Evolutionary conservation across 305 asterid genomes (phyloP).

Genomic region (Stenogyne calaminthoides): DNA sequence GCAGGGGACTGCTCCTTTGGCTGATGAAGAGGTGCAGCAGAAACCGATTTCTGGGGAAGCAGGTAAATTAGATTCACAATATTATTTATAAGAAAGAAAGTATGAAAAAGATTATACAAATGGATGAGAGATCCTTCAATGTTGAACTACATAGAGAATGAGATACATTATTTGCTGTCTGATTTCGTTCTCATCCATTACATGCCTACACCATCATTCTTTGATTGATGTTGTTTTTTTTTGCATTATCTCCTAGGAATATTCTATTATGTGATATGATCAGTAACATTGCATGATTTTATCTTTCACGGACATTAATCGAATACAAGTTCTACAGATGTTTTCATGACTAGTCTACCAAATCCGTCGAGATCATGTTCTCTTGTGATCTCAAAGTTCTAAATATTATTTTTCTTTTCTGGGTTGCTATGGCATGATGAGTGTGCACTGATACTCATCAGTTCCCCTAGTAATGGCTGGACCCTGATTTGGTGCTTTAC

Average conservation of each 20-base stretch:
- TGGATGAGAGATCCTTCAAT: background rate
- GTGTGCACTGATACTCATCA: background rate
- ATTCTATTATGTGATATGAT: background rate
- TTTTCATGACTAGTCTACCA: background rate
- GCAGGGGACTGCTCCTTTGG: conserved; percentile 72
- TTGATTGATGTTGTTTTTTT: background rate
- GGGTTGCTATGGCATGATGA: background rate
- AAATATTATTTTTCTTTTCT: background rate
- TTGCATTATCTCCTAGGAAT: background rate
- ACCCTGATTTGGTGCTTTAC: conserved; percentile 19
- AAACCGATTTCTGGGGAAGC: conserved; percentile 75
- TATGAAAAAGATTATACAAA: background rate
- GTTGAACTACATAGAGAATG: background rate
- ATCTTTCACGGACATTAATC: background rate
- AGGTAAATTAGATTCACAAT: conserved; percentile 48
- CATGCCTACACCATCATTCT: background rate
- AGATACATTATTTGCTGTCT: conserved; percentile 18
- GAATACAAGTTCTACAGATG: background rate
- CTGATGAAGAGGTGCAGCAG: conserved; percentile 93
- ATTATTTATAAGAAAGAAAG: background rate
- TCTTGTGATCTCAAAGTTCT: conserved; percentile 1
- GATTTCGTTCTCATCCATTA: background rate
- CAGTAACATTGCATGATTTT: conserved; percentile 1
- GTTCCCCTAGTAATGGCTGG: background rate
- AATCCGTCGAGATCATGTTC: background rate